Conservation (phyloP, 2,329 filamentous ascomycete genomes). For the Akanthomyces lecanii region DNA sequence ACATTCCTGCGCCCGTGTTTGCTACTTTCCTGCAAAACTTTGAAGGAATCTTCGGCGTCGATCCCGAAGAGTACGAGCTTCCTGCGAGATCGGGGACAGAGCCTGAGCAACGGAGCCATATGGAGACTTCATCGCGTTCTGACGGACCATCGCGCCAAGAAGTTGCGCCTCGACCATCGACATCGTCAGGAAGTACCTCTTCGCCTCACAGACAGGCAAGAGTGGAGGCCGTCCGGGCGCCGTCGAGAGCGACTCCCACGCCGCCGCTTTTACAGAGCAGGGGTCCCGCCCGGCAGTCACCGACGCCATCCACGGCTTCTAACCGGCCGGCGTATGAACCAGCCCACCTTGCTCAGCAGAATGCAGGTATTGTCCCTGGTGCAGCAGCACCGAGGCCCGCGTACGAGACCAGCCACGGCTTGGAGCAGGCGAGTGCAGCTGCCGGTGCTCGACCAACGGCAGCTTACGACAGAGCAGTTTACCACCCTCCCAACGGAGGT, state of each 20-base stretch:
- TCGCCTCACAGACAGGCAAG: slow-evolving; percentile 42
- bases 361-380: slow-evolving; percentile 28
- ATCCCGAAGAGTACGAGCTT: slow-evolving; percentile 60
- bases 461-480: slow-evolving; percentile 36
- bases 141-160: slow-evolving; percentile 32
- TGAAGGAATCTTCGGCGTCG: slow-evolving; percentile 73
- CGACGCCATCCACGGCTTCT: slow-evolving; percentile 40
- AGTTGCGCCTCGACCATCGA: slow-evolving; percentile 45
- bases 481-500: slow-evolving; percentile 26
- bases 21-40: slow-evolving; percentile 91
- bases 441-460: slow-evolving; percentile 24
- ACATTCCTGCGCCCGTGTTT: slow-evolving; percentile 92
- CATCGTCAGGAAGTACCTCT: slow-evolving; percentile 45
- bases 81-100: slow-evolving; percentile 40
- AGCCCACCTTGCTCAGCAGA: slow-evolving; percentile 35
- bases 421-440: slow-evolving; percentile 18
- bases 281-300: slow-evolving; percentile 33
- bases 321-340: slow-evolving; percentile 40
- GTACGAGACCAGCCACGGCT: slow-evolving; percentile 41
- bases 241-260: slow-evolving; percentile 42
- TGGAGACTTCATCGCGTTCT: slow-evolving; percentile 27
- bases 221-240: slow-evolving; percentile 27
- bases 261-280: slow-evolving; percentile 41
- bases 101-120: slow-evolving; percentile 31
- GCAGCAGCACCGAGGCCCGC: slow-evolving; percentile 34